These are phyloP conservation scores for Debaryomycetaceae sp. DNA, from an alignment of 1,139 yeast species.

Conservation along the genomic window DNA sequence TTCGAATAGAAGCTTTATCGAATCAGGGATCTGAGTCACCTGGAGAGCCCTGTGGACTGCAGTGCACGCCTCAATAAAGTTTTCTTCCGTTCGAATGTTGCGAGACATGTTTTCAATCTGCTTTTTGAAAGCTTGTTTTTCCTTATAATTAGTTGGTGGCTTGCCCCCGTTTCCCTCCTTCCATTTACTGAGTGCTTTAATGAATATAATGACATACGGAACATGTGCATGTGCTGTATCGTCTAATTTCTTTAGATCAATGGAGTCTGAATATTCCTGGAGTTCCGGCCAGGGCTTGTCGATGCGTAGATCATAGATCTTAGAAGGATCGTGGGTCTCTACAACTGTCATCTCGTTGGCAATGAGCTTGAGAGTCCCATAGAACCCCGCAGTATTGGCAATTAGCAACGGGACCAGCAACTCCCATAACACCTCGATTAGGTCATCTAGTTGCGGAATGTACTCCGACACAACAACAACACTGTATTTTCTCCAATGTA, in stretches of 20 bases:
- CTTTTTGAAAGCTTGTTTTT: slow-evolving; percentile 48
- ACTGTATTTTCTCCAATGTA: slow-evolving; percentile 51
- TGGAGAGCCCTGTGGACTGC: slow-evolving; percentile 53
- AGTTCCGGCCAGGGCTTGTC: slow-evolving; percentile 77
- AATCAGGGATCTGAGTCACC: slow-evolving; percentile 36
- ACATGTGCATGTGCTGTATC: slow-evolving; percentile 62
- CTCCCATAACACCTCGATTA: slow-evolving; percentile 41
- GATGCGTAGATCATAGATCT: slow-evolving; percentile 65
- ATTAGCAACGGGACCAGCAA: slow-evolving; percentile 52
- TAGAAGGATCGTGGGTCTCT: slow-evolving; percentile 71
- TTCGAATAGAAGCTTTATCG: slow-evolving; percentile 31
- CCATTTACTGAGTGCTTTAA: slow-evolving; percentile 54
- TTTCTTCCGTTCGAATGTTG: slow-evolving; percentile 45
- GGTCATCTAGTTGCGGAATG: slow-evolving; percentile 15
- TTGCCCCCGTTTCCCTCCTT: slow-evolving; percentile 23
- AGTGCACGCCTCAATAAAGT: slow-evolving; percentile 68
- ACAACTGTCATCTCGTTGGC: slow-evolving; percentile 56
- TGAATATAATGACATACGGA: slow-evolving; percentile 68
- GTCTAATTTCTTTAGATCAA: slow-evolving; percentile 46
- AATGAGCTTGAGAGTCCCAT: slow-evolving; percentile 58
- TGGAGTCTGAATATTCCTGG: slow-evolving; percentile 45
- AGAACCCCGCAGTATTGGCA: slow-evolving; percentile 59
- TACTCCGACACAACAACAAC: slow-evolving; percentile 50
- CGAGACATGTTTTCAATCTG: slow-evolving; percentile 34
- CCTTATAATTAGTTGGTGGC: slow-evolving; percentile 44